phyloP scores from a whole-genome alignment of 257 asterid species.

The Salvia splendens region DNA sequence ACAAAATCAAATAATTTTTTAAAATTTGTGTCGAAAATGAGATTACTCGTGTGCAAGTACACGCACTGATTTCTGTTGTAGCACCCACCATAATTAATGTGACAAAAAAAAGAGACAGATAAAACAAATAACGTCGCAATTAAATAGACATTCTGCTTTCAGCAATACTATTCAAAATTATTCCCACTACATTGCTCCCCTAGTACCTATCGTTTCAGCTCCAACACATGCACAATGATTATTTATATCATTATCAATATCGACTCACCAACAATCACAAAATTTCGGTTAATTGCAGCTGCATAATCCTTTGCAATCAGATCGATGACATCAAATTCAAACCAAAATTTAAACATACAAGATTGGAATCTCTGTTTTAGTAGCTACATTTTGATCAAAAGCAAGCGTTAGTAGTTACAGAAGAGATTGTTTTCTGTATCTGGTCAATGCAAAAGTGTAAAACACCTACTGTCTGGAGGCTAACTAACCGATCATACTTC shows the following conservation, averaged over 20 bases:
- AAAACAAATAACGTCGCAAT: background rate
- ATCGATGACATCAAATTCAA: constrained; percentile 22
- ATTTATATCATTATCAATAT: no score
- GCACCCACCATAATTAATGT: background rate
- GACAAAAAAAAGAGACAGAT: background rate
- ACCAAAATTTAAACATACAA: constrained; percentile 44
- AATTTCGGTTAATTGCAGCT: constrained; percentile 9
- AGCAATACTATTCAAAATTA: background rate
- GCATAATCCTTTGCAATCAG: constrained; percentile 19
- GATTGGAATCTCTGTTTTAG: constrained; percentile 20
- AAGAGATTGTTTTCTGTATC: constrained; percentile 28
- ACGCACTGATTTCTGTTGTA: background rate
- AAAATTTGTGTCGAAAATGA: no score
- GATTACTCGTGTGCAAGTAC: no score
- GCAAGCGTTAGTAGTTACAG: constrained; percentile 36
- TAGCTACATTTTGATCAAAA: constrained; percentile 29
- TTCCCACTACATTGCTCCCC: background rate
- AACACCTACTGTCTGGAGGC: constrained; percentile 31
- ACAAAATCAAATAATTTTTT: no score
- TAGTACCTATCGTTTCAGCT: background rate
- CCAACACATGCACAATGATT: no score
- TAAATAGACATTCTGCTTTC: background rate
- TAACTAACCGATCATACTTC: constrained; percentile 5
- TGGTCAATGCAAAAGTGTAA: constrained; percentile 24
- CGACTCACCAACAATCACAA: background rate